Evolutionary conservation across 257 asterid genomes (phyloP).

Genomic region (Apocynum venetum): DNA sequence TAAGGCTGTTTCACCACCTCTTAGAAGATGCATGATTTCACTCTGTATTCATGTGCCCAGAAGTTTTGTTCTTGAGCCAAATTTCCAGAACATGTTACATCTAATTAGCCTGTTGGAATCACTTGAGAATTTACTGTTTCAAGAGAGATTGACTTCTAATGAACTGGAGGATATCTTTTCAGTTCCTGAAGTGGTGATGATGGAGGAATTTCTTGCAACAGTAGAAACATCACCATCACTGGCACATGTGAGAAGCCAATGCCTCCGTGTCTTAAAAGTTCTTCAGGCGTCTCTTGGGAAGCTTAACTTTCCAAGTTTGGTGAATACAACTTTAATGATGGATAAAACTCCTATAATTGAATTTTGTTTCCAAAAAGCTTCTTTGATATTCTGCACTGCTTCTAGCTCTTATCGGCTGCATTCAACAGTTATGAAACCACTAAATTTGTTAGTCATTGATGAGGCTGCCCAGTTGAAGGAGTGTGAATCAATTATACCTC

Average conservation of each 20-base stretch:
- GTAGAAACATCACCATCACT: slow-evolving; percentile 13
- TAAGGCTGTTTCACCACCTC: slow-evolving; percentile 14
- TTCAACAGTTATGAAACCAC: slow-evolving; percentile 23
- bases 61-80: slow-evolving; percentile 26
- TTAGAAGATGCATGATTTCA: slow-evolving; percentile 29
- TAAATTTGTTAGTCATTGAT: slow-evolving; percentile 45
- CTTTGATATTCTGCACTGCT: slow-evolving; percentile 54
- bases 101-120: slow-evolving; percentile 28
- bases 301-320: slow-evolving; percentile 28
- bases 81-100: slow-evolving; percentile 21
- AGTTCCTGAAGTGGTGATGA: neutral
- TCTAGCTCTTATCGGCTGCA: slow-evolving; percentile 44
- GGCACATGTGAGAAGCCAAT: slow-evolving; percentile 17
- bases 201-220: slow-evolving; percentile 1
- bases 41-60: slow-evolving; percentile 42
- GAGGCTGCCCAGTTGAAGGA: slow-evolving; percentile 68
- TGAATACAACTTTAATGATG: neutral
- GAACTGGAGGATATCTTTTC: slow-evolving; percentile 31
- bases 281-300: slow-evolving; percentile 28
- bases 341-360: slow-evolving; percentile 4
- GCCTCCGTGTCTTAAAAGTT: slow-evolving; percentile 25
- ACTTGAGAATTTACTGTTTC: slow-evolving; percentile 29
- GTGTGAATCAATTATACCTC: slow-evolving; percentile 50
- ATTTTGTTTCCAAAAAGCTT: slow-evolving; percentile 40
- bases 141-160: slow-evolving; percentile 27